A percentile compares a stretch with the other conserved stretches of the same genome.
These are phyloP conservation scores for Hymenoscyphus albidus DNA, from an alignment of 2,329 filamentous ascomycete genomes.

Conservation along the genomic window DNA sequence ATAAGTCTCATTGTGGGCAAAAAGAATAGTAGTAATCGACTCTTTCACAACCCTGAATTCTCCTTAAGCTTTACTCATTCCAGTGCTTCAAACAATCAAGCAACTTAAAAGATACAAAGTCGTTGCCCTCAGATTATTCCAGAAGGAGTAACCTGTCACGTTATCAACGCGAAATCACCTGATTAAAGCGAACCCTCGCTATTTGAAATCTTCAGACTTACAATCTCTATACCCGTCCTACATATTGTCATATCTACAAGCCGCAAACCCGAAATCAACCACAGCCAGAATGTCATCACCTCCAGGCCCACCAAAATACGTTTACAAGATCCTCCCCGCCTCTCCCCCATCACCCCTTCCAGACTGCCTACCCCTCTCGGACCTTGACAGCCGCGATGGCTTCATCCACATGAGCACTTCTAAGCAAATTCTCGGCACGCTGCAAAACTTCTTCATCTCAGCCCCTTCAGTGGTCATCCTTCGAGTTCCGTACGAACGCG, in stretches of 20 bases:
- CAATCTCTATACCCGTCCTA: not conserved
- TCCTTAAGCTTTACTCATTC: too few species aligned
- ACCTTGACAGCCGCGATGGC: conserved; percentile 28
- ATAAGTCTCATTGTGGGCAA: too few species aligned
- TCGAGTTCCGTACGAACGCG: conserved; percentile 25
- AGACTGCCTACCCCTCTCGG: conserved; percentile 27
- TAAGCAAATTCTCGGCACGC: conserved; percentile 27
- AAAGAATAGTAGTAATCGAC: too few species aligned
- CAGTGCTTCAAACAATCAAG: too few species aligned
- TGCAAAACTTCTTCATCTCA: conserved; percentile 27
- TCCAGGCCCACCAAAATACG: conserved; percentile 25
- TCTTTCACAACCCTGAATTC: too few species aligned
- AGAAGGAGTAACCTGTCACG: too few species aligned
- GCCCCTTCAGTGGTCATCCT: conserved; percentile 26
- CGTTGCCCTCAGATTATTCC: too few species aligned
- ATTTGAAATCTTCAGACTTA: not conserved
- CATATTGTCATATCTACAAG: not conserved
- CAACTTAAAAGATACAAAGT: too few species aligned
- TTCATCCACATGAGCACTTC: conserved; percentile 32
- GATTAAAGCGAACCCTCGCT: not conserved
- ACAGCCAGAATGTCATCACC: not conserved
- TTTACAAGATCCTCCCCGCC: conserved; percentile 34
- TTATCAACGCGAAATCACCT: not conserved
- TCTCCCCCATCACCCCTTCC: conserved; percentile 26
- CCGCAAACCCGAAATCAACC: not conserved